phyloP scores from a whole-genome alignment of 78 protist genomes.

The Pigoraptor vietnamica region DNA sequence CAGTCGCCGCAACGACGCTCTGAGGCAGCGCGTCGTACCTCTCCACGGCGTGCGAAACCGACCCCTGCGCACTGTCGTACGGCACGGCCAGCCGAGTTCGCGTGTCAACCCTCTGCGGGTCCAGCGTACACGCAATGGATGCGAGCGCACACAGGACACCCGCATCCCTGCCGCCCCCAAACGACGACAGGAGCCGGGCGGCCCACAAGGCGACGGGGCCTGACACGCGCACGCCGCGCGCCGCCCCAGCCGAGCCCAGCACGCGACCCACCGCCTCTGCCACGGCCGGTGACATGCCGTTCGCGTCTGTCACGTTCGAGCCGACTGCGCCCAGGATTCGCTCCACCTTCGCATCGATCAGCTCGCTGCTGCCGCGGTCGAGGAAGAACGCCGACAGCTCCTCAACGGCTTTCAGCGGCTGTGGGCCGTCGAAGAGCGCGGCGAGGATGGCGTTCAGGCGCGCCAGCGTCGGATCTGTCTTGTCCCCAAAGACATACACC shows the following conservation, averaged over 20 bases:
- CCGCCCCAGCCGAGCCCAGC: background rate
- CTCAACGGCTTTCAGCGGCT: too few species aligned
- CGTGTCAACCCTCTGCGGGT: background rate
- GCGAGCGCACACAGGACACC: background rate
- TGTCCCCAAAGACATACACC: too few species aligned
- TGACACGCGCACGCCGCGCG: background rate
- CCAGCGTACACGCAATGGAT: background rate
- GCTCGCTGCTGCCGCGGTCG: background rate
- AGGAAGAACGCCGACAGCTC: background rate
- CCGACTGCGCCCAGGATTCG: background rate
- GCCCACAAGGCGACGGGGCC: too few species aligned
- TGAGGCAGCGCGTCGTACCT: too few species aligned
- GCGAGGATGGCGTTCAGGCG: too few species aligned
- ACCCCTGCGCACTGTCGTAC: too few species aligned
- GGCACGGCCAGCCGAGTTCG: background rate
- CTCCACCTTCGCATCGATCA: background rate
- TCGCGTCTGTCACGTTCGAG: background rate
- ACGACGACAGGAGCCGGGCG: background rate
- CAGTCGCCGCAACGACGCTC: background rate
- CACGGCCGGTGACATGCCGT: background rate
- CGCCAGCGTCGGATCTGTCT: too few species aligned
- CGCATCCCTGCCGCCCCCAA: background rate
- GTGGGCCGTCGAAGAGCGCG: too few species aligned
- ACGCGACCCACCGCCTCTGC: background rate
- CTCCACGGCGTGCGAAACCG: too few species aligned